Evolutionary conservation across 1,284 basidiomycete species (phyloP).

Genomic region (Cryptococcus maquisensis): DNA sequence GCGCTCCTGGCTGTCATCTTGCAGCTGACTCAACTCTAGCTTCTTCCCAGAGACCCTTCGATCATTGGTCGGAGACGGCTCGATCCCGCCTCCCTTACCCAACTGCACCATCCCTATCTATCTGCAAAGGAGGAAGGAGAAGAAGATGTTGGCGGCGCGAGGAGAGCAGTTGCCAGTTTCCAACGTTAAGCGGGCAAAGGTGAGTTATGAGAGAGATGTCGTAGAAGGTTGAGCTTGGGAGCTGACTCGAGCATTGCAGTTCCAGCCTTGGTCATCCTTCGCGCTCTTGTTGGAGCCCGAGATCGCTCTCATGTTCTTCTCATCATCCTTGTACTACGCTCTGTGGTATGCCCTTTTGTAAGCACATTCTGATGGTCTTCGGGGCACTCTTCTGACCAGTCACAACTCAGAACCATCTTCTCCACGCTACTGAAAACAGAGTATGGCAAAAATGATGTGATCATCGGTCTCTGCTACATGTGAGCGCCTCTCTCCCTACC

Average conservation of each 20-base stretch:
- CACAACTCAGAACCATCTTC: slow-evolving; percentile 26
- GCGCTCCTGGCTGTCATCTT: background rate
- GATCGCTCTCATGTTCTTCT: slow-evolving; percentile 30
- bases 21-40: background rate
- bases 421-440: slow-evolving; percentile 30
- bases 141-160: slow-evolving; percentile 6
- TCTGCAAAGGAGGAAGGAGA: slow-evolving; percentile 12
- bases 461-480: slow-evolving; percentile 41
- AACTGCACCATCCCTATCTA: slow-evolving; percentile 30
- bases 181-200: slow-evolving; percentile 12
- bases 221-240: background rate
- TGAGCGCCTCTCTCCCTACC: slow-evolving; percentile 8
- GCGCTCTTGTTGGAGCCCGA: slow-evolving; percentile 33
- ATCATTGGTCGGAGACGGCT: slow-evolving; percentile 35
- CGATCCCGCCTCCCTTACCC: slow-evolving; percentile 25
- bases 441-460: slow-evolving; percentile 30
- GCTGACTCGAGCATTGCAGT: slow-evolving; percentile 12
- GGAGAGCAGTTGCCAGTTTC: slow-evolving; percentile 4
- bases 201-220: slow-evolving; percentile 1
- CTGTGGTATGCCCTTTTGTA: slow-evolving; percentile 36
- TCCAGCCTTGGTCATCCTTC: slow-evolving; percentile 32
- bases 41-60: slow-evolving; percentile 41
- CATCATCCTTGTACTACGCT: slow-evolving; percentile 33
- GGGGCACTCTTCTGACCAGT: background rate
- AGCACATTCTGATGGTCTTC: background rate